A percentile compares a stretch with the other conserved stretches of the same genome.
Conservation (phyloP, 2,329 filamentous ascomycete genomes). For the Neopestalotiopsis sp. region DNA sequence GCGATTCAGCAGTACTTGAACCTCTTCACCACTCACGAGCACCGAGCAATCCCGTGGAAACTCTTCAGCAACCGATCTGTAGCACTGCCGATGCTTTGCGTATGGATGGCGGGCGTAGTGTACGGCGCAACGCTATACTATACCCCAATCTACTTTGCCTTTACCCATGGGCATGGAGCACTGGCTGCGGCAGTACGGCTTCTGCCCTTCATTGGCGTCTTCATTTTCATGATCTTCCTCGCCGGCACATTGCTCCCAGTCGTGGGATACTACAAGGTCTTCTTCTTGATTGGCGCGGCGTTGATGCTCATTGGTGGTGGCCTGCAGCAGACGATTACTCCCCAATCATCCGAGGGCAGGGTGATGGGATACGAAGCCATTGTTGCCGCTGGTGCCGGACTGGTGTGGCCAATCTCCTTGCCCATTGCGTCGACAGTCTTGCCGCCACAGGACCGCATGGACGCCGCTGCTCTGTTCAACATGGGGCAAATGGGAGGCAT, state of each 20-base stretch:
- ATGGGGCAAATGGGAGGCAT: constrained; percentile 39
- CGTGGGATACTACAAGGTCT: constrained; percentile 43
- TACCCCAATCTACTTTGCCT: constrained; percentile 61
- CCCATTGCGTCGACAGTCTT: constrained; percentile 36
- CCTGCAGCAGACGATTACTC: constrained; percentile 33
- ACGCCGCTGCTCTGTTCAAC: constrained; percentile 39
- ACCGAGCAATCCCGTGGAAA: constrained; percentile 51
- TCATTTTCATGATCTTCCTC: constrained; percentile 63
- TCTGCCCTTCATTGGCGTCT: constrained; percentile 48
- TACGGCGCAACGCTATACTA: constrained; percentile 55
- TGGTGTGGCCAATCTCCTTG: constrained; percentile 37
- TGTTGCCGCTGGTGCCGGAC: constrained; percentile 38
- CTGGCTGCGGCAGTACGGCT: constrained; percentile 47
- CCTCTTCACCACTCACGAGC: constrained; percentile 48
- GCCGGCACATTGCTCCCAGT: constrained; percentile 48
- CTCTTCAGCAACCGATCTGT: constrained; percentile 45
- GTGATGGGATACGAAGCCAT: constrained; percentile 39
- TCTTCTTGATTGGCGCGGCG: constrained; percentile 36
- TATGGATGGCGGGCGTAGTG: constrained; percentile 39
- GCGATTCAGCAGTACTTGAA: constrained; percentile 50
- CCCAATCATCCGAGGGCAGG: constrained; percentile 29
- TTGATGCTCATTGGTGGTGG: constrained; percentile 33
- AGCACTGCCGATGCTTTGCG: constrained; percentile 49
- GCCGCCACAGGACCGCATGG: constrained; percentile 32
- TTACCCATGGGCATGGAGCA: constrained; percentile 47